Percentiles rank a stretch among this genome's conserved stretches.
Evolutionary conservation across 1,284 basidiomycete genomes (phyloP).

Genomic region (Macrocystidia cucumis): DNA sequence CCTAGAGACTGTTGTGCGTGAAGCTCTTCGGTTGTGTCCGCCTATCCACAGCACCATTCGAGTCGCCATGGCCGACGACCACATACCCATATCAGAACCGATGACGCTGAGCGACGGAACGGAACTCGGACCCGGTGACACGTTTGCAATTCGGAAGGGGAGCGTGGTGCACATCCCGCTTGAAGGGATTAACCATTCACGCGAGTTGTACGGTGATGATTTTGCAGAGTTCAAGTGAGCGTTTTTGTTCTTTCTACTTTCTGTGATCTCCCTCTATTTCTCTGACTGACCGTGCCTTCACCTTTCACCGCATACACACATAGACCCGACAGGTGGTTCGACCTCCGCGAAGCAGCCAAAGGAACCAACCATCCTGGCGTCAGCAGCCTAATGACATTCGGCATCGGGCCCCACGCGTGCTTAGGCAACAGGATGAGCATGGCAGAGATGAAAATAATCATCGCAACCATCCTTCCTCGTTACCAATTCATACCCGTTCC

Average conservation of each 20-base stretch:
- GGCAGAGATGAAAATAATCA: constrained; percentile 39
- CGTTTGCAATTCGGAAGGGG: constrained; percentile 38
- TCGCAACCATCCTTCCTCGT: constrained; percentile 32
- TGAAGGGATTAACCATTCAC: constrained; percentile 40
- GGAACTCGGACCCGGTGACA: constrained; percentile 19
- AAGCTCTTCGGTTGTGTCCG: constrained; percentile 43
- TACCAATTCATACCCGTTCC: constrained; percentile 35
- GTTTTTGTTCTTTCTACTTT: constrained; percentile 1
- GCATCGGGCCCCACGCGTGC: constrained; percentile 41
- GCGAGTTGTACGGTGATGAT: constrained; percentile 46
- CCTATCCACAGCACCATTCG: constrained; percentile 47
- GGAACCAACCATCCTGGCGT: constrained; percentile 33
- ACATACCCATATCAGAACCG: constrained; percentile 42
- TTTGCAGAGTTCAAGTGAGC: constrained; percentile 41
- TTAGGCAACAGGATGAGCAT: constrained; percentile 38
- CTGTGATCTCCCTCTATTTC: too few species aligned
- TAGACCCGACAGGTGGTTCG: constrained; percentile 44
- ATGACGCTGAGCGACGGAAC: constrained; percentile 36
- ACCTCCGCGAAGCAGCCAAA: constrained; percentile 26
- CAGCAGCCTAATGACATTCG: constrained; percentile 45
- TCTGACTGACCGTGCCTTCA: constrained; percentile 6
- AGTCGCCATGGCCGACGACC: constrained; percentile 38
- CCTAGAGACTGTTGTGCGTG: constrained; percentile 48
- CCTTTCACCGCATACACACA: background rate
- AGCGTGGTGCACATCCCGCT: constrained; percentile 49